Conservation (phyloP, 2,329 filamentous ascomycete genomes). For the Coniochaeta pulveracea region DNA sequence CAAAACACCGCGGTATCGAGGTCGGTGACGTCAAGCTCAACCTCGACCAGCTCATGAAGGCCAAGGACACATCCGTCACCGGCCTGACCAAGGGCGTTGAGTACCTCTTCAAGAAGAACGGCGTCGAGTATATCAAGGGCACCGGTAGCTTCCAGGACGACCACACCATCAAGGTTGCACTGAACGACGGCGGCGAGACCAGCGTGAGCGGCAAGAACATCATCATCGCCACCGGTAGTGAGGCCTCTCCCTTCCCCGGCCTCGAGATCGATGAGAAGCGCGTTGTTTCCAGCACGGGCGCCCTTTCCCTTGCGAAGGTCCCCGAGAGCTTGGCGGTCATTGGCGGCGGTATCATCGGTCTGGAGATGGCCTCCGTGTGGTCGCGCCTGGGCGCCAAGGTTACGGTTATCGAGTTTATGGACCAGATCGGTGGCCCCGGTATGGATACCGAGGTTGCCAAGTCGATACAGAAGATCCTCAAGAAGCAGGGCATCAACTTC, state of each 20-base stretch:
- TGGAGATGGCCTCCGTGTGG: slow-evolving; percentile 98
- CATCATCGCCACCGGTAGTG: slow-evolving; percentile 89
- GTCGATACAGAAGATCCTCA: slow-evolving; percentile 79
- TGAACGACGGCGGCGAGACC: slow-evolving; percentile 85
- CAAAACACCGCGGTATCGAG: slow-evolving; percentile 93
- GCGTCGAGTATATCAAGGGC: slow-evolving; percentile 95
- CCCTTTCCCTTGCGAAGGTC: slow-evolving; percentile 78
- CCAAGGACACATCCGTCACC: slow-evolving; percentile 83
- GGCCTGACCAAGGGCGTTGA: slow-evolving; percentile 95
- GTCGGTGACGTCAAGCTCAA: slow-evolving; percentile 96
- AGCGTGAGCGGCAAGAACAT: slow-evolving; percentile 90
- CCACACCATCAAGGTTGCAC: slow-evolving; percentile 82
- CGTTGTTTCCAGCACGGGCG: slow-evolving; percentile 92
- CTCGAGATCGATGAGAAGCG: slow-evolving; percentile 95
- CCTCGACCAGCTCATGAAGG: slow-evolving; percentile 92
- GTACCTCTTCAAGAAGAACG: slow-evolving; percentile 98
- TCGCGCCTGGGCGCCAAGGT: slow-evolving; percentile 87
- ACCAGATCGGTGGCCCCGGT: slow-evolving; percentile 92
- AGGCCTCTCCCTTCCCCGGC: slow-evolving; percentile 92
- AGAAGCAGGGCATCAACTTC: slow-evolving; percentile 97
- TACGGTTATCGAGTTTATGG: slow-evolving; percentile 92
- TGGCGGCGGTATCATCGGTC: slow-evolving; percentile 94
- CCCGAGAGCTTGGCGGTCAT: slow-evolving; percentile 97
- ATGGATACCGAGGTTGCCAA: slow-evolving; percentile 96
- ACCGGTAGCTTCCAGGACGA: slow-evolving; percentile 78